These are phyloP conservation scores for Epicoccum sorghinum DNA, from an alignment of 2,329 filamentous ascomycete species.

Conservation along the genomic window DNA sequence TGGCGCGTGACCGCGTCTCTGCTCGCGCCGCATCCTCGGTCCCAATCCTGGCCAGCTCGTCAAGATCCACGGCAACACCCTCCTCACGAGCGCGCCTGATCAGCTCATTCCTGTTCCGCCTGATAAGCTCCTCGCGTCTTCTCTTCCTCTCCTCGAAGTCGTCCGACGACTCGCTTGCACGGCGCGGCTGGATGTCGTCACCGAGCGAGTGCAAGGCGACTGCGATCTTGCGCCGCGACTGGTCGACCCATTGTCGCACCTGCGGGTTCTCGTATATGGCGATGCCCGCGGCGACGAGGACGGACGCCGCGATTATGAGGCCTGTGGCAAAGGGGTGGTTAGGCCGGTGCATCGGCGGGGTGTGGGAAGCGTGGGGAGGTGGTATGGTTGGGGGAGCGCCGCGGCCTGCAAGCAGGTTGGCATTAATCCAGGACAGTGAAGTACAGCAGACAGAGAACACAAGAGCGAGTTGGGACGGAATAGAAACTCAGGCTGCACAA, in stretches of 20 bases:
- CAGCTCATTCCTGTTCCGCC: conserved; percentile 44
- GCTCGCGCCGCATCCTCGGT: conserved; percentile 33
- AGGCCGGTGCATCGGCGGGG: conserved; percentile 25
- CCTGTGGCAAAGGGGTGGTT: conserved; percentile 53
- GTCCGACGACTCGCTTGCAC: conserved; percentile 40
- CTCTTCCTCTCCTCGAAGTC: conserved; percentile 40
- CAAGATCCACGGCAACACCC: conserved; percentile 50
- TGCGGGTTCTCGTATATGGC: conserved; percentile 69
- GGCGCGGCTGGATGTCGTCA: conserved; percentile 61
- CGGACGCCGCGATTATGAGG: conserved; percentile 66
- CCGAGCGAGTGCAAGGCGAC: conserved; percentile 64
- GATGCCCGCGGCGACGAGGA: conserved; percentile 66
- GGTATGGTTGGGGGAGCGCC: conserved; percentile 25
- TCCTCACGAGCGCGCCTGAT: conserved; percentile 46
- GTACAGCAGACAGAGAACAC: conserved; percentile 3
- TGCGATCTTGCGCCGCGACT: conserved; percentile 66
- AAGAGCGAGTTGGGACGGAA: neutral
- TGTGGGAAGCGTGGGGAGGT: conserved; percentile 9
- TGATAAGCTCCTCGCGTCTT: conserved; percentile 41
- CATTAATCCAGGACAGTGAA: conserved; percentile 10
- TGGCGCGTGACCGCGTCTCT: conserved; percentile 24
- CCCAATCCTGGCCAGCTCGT: conserved; percentile 47
- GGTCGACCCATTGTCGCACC: conserved; percentile 66
- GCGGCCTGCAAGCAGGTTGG: conserved; percentile 44
- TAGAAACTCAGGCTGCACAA: conserved; percentile 20